phyloP scores from a whole-genome alignment of 2,329 filamentous ascomycete species.

The Penicillium sp. region DNA sequence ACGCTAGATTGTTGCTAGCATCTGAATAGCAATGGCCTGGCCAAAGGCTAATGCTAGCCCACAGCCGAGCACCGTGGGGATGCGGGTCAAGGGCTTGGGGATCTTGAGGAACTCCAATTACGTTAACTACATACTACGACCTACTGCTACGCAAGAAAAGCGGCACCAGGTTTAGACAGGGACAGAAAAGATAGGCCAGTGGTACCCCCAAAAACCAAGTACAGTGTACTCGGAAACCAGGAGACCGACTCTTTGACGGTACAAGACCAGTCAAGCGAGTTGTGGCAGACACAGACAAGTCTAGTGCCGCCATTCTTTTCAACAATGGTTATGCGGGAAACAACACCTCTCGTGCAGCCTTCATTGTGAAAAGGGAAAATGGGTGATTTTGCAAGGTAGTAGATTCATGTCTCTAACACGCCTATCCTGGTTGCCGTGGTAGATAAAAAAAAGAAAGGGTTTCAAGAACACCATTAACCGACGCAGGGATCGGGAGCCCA shows the following conservation, averaged over 20 bases:
- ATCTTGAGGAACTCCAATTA: too few species aligned
- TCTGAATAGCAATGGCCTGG: too few species aligned
- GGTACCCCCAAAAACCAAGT: conserved; percentile 13
- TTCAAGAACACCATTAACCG: conserved; percentile 34
- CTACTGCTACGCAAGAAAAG: conserved; percentile 26
- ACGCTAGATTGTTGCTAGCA: too few species aligned
- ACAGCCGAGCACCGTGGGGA: too few species aligned
- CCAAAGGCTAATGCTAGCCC: too few species aligned
- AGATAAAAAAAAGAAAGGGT: conserved; percentile 33
- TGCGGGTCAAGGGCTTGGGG: too few species aligned
- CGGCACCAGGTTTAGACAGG: conserved; percentile 27
- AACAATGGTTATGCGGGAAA: conserved; percentile 62
- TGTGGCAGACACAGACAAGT: conserved; percentile 18
- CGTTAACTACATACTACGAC: conserved; percentile 14
- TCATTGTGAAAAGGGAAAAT: conserved; percentile 56
- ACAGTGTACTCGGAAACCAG: conserved; percentile 8
- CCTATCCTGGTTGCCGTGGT: conserved; percentile 44
- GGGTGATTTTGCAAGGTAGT: conserved; percentile 29
- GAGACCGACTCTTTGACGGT: conserved; percentile 29
- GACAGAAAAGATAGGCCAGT: conserved; percentile 32
- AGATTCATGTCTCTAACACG: conserved; percentile 46
- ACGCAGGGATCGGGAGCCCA: conserved; percentile 31
- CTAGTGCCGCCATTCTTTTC: conserved; percentile 39
- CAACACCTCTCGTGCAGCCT: conserved; percentile 62
- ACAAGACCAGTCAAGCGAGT: conserved; percentile 27